Base-by-base conservation (phyloP, 495 filamentous ascomycete genomes). In the Neurospora sublineolata region DNA sequence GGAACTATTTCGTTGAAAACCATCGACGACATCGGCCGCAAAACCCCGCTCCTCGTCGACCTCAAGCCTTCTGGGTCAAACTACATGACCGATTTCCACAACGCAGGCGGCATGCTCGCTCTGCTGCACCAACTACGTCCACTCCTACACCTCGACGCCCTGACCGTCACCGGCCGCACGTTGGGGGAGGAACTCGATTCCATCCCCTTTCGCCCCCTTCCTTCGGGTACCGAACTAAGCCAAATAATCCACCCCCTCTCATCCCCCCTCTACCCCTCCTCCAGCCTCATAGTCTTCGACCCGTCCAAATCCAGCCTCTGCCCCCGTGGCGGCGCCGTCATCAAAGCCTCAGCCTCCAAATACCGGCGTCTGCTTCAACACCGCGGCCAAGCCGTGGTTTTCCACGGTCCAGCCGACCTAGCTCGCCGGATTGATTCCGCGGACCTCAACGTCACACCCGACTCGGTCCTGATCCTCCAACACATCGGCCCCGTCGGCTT, bases 1-100 rank as follows among this genome's bases (percentile, higher is more conserved):
- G 87, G 87, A 0, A 79, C 78, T 9, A 87, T 92, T 46, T 87
- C 84, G 3, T 76, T 90, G 0, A 75, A 83, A 10, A 89, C 85
- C 1, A 75, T 92, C 73, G 88, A 91, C 72, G 84, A 85, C 14
- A 85, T 91, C 44, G 89, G 89, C 9, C 80, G 84, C 18, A 82
- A 75, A 9, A 89, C 87, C 0, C 89, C 89, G 0, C 77, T 92
- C 1, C 79, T 92, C 3, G 82, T 91, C 5, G 89, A 91, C 74
- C 80, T 92, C 16, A 92, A 92, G 71, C 89, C 89, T 5, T 89
- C 87, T 71, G 89, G 89, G 5, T 83, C 87, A 20, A 89, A 90
- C 70, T 92, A 92, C 79, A 91, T 91, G 89, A 87, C 86, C 41
- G 88, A 92, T 73, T 90, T 92, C 73, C 89, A 92, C 75, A 87